phyloP scores from a whole-genome alignment of 2,329 filamentous ascomycete species.

The Pseudocercospora ulei region DNA sequence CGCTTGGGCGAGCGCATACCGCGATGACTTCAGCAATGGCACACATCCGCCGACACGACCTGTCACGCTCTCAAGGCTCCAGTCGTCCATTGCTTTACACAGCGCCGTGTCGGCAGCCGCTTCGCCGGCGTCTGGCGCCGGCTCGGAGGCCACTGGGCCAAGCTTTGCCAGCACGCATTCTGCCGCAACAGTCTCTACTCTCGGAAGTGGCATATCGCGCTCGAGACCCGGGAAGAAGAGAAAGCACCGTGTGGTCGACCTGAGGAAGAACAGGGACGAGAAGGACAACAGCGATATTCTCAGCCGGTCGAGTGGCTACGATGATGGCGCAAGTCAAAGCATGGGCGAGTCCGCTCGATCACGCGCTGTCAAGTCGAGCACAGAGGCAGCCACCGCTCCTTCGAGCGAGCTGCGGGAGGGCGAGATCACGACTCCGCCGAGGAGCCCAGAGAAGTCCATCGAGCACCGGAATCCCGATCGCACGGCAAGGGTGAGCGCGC shows the following conservation, averaged over 20 bases:
- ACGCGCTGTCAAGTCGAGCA: conserved; percentile 47
- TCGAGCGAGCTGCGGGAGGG: conserved; percentile 28
- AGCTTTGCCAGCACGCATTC: conserved; percentile 56
- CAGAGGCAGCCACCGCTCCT: conserved; percentile 43
- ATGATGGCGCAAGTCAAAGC: conserved; percentile 28
- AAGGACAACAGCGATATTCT: conserved; percentile 42
- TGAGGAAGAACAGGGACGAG: conserved; percentile 51
- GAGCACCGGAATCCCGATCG: conserved; percentile 28
- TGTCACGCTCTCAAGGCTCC: conserved; percentile 41
- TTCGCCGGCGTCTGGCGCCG: conserved; percentile 59
- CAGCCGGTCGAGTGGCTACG: conserved; percentile 38
- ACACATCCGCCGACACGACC: conserved; percentile 37
- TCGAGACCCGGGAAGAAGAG: conserved; percentile 60
- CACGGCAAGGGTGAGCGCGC: conserved; percentile 1
- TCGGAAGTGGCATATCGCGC: conserved; percentile 53
- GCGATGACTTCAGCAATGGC: conserved; percentile 46
- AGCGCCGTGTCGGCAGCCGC: conserved; percentile 29
- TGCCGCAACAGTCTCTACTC: conserved; percentile 40
- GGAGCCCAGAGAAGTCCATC: conserved; percentile 37
- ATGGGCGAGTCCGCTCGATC: conserved; percentile 29
- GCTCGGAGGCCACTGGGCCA: conserved; percentile 57
- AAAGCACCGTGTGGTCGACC: conserved; percentile 74
- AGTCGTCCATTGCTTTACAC: conserved; percentile 52
- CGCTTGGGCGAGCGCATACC: conserved; percentile 78
- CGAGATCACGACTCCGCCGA: conserved; percentile 42